Evolutionary conservation across 2,329 filamentous ascomycete genomes (phyloP), one percentile per base, ranked within the genome.

Genomic region (Chaetothyriales sp.): DNA sequence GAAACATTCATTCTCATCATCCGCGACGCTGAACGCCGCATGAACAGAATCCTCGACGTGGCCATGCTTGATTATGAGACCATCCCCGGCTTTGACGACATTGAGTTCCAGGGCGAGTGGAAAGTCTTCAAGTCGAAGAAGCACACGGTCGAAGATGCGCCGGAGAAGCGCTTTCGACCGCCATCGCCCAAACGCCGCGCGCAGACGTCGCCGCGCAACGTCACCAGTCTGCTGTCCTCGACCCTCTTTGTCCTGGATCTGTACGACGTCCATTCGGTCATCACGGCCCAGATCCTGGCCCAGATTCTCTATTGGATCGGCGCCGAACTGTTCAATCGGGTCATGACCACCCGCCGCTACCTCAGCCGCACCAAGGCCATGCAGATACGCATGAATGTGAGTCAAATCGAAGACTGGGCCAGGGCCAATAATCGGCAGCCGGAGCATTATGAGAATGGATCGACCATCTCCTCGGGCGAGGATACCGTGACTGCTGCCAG

Each of bases 351-450:
- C 63, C 81, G 88, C 58, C 89, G 90, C 66, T 98, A 95, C 63
- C 76, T 98, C 8, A 90, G 92, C 5, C 80, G 92, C 50, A 98
- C 92, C 18, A 98, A 98, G 68, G 92, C 92, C 2, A 98, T 98
- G 92, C 92, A 98, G 67, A 97, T 98, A 61, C 86, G 92, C 59
- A 97, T 98, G 89, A 98, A 98, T 65, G 82, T 98, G 5, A 97
- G 92, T 0, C 84, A 83, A 6, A 73, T 98, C 18, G 92, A 98
- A 67, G 92, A 98, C 64, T 98, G 92, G 92, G 90, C 92, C 1
- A 79, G 90, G 28, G 77, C 80, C 15, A 98, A 98, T 69, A 97
- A 95, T 65, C 81, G 92, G 25, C 84, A 94, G 60, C 89, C 92
- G 1, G 92, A 97, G 64, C 90, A 97, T 68, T 97, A 88, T 66